Evolutionary conservation across 208 protist genomes (phyloP).

Genomic region (Wallacemonas sp.): DNA sequence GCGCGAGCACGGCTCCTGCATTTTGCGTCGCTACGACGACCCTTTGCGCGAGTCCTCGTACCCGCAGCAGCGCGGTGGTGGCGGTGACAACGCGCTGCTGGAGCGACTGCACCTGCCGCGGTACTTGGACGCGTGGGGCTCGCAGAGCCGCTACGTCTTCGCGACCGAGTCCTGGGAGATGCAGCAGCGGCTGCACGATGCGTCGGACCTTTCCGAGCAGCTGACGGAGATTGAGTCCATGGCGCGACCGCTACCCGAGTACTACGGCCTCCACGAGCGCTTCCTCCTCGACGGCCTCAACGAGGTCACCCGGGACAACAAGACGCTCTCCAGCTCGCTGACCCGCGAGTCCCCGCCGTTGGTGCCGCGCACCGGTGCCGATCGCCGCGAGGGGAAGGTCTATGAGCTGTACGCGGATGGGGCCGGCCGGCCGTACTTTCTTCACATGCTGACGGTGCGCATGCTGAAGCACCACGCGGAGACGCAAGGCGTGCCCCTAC

Average conservation of each 20-base stretch:
- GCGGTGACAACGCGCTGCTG: not conserved
- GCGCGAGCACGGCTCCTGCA: conserved; percentile 51
- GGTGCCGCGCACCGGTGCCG: conserved; percentile 17
- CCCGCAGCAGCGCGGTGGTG: not conserved
- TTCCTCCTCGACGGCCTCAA: conserved; percentile 59
- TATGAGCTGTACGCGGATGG: conserved; percentile 80
- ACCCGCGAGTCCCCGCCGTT: conserved; percentile 43
- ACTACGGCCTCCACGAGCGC: conserved; percentile 48
- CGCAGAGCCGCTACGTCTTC: conserved; percentile 77
- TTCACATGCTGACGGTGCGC: conserved; percentile 78
- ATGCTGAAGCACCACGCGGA: conserved; percentile 82
- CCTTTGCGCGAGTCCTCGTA: conserved; percentile 6
- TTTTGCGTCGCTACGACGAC: conserved; percentile 77
- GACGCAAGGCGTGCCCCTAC: conserved; percentile 45
- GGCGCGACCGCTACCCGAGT: conserved; percentile 48
- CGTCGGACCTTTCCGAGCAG: conserved; percentile 44
- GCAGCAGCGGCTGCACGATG: conserved; percentile 49
- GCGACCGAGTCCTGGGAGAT: conserved; percentile 53
- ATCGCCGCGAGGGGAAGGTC: conserved; percentile 10
- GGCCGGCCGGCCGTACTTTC: conserved; percentile 74
- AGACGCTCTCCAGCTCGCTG: conserved; percentile 38
- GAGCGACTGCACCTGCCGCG: conserved; percentile 36
- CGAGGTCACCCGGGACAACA: conserved; percentile 54
- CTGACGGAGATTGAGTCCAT: conserved; percentile 43
- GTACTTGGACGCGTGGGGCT: conserved; percentile 49